Percentiles rank a stretch among this genome's conserved stretches.
Conservation (phyloP, 345 rosid species). For the Salix caprea region DNA sequence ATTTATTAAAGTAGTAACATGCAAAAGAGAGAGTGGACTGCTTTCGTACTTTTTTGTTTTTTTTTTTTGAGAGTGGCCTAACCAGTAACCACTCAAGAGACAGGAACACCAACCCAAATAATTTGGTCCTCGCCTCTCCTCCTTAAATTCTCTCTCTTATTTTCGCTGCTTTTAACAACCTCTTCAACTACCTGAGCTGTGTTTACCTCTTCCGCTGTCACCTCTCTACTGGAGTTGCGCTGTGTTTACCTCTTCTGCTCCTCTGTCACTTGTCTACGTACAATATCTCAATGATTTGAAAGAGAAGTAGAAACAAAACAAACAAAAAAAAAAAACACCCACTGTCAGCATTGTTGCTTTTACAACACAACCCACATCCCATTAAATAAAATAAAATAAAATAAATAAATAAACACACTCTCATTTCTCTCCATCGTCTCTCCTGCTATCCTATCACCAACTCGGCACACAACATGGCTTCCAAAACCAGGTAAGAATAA, state of each 20-base stretch:
- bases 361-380: neutral
- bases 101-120: conserved; percentile 38
- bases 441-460: conserved; percentile 5
- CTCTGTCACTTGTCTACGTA: neutral
- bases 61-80: conserved; percentile 7
- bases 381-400: neutral
- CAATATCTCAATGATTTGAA: conserved; percentile 10
- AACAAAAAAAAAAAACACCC: neutral
- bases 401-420: neutral
- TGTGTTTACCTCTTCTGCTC: neutral
- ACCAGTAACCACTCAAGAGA: conserved; percentile 14
- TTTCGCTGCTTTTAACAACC: neutral
- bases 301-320: neutral
- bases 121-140: conserved; percentile 8
- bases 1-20: neutral
- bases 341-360: conserved; percentile 37
- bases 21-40: neutral
- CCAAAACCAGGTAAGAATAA: conserved; percentile 55
- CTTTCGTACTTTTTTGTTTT: neutral
- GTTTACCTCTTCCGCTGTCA: neutral
- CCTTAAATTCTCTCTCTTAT: neutral
- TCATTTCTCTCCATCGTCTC: neutral
- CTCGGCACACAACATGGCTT: conserved; percentile 33
- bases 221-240: neutral
- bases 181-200: too few relatives aligned